Conservation (phyloP, 768 basidiomycete species). For the Pleurotus eryngii region DNA sequence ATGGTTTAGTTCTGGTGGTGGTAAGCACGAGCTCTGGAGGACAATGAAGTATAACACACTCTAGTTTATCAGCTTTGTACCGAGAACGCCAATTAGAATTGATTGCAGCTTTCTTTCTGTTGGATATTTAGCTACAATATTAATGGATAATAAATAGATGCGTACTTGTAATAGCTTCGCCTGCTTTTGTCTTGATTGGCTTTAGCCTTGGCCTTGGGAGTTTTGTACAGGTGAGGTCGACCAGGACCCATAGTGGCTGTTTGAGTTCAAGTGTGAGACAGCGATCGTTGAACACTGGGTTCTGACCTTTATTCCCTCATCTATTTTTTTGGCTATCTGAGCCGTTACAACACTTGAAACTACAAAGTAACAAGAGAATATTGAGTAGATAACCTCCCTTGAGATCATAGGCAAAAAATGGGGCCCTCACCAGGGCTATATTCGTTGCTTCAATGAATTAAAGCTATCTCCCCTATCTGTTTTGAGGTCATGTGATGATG, state of each 20-base stretch:
- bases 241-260: not conserved
- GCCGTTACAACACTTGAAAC: not conserved
- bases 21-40: no score
- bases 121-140: not conserved
- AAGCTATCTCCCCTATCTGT: not conserved
- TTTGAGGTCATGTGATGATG: not conserved
- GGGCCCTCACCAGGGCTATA: not conserved
- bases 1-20: no score
- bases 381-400: not conserved
- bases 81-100: no score
- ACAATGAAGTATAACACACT: no score
- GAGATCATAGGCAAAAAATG: not conserved
- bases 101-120: no score
- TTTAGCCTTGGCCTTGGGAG: constrained; percentile 3
- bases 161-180: constrained; percentile 14
- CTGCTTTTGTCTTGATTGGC: constrained; percentile 15
- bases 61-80: no score
- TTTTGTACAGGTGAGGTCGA: constrained; percentile 9
- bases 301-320: not conserved
- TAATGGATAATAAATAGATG: not conserved
- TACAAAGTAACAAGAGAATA: not conserved
- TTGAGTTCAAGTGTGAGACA: not conserved
- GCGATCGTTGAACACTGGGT: not conserved
- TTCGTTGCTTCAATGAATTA: not conserved
- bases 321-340: not conserved